These are phyloP conservation scores for Tanacetum coccineum DNA, from an alignment of 129 eudicot species.

Conservation along the genomic window DNA sequence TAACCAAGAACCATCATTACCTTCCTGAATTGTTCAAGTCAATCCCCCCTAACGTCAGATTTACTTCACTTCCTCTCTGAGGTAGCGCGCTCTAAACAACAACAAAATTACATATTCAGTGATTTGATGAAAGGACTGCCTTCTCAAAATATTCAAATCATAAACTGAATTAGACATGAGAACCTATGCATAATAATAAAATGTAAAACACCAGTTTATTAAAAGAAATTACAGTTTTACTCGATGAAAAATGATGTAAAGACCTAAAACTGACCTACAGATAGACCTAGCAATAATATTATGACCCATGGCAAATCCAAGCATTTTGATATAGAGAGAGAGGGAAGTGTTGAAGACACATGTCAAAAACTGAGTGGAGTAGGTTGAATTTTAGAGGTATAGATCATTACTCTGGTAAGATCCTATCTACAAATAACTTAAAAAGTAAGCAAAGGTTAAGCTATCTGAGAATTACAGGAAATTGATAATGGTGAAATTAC, in stretches of 20 bases:
- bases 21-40: slow-evolving; percentile 99
- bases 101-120: slow-evolving; percentile 23
- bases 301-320: too few species aligned
- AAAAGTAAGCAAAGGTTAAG: too few species aligned
- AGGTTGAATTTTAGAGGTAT: too few species aligned
- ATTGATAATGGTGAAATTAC: too few species aligned
- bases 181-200: neutral
- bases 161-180: slow-evolving; percentile 13
- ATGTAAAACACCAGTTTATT: neutral
- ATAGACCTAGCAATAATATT: too few species aligned
- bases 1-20: slow-evolving; percentile 37
- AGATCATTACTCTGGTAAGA: too few species aligned
- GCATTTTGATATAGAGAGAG: too few species aligned
- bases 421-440: too few species aligned
- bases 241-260: neutral
- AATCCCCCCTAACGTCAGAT: slow-evolving; percentile 94
- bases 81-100: slow-evolving; percentile 77
- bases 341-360: too few species aligned
- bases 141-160: slow-evolving; percentile 1
- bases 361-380: too few species aligned
- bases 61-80: slow-evolving; percentile 88
- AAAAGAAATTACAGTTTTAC: neutral
- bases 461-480: too few species aligned
- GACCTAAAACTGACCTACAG: too few species aligned
- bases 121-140: neutral